Conservation (phyloP, 179 eudicot genomes). For the Vitellaria paradoxa region DNA sequence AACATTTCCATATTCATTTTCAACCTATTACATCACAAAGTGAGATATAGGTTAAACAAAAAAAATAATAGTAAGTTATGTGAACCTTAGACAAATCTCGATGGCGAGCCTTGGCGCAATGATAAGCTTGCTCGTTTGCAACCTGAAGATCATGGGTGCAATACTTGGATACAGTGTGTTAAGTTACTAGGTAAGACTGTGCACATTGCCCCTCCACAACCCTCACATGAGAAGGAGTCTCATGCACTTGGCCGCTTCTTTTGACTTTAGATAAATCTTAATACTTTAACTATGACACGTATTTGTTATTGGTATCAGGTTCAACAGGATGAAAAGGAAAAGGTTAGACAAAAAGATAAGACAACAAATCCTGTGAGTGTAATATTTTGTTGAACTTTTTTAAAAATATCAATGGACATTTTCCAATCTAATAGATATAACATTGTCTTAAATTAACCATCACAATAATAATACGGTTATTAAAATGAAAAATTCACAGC, state of each 20-base stretch:
- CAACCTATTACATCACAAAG: slow-evolving; percentile 31
- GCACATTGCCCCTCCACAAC: no score
- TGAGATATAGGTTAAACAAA: not conserved
- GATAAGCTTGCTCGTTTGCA: no score
- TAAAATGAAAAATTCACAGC: no score
- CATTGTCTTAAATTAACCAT: no score
- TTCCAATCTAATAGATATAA: not conserved
- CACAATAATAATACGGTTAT: no score
- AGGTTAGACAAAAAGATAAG: not conserved
- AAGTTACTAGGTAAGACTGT: no score
- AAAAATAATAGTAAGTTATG: not conserved
- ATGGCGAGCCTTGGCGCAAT: not conserved
- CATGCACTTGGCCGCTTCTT: no score
- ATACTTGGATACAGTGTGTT: no score
- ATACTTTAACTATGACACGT: not conserved
- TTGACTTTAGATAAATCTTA: no score
- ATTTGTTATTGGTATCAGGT: not conserved
- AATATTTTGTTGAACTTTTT: not conserved
- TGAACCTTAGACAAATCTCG: not conserved
- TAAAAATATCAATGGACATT: not conserved
- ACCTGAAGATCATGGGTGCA: no score
- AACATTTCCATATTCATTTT: slow-evolving; percentile 53
- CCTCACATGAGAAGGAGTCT: no score
- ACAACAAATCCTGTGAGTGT: not conserved
- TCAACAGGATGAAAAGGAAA: not conserved